phyloP scores from a whole-genome alignment of 2,329 filamentous ascomycete species.

The Aspergillus proliferans region DNA sequence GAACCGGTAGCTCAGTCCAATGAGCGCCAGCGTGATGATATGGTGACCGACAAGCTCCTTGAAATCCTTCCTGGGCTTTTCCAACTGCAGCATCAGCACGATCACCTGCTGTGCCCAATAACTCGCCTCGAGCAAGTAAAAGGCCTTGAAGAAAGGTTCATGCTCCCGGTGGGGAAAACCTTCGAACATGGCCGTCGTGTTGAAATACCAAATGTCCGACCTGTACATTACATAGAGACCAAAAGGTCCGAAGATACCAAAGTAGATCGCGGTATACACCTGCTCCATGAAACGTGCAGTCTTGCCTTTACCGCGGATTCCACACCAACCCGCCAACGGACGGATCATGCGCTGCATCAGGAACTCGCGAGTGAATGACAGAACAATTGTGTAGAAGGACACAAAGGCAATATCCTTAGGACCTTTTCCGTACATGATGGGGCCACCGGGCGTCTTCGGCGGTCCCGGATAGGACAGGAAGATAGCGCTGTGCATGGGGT shows the following conservation, averaged over 20 bases:
- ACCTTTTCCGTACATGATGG: slow-evolving; percentile 80
- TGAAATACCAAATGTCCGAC: slow-evolving; percentile 95
- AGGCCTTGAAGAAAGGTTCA: slow-evolving; percentile 80
- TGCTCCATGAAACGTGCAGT: slow-evolving; percentile 94
- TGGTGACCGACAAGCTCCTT: slow-evolving; percentile 89
- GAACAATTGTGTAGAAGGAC: slow-evolving; percentile 77
- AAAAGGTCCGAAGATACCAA: slow-evolving; percentile 71
- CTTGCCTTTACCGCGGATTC: slow-evolving; percentile 67
- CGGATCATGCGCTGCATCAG: slow-evolving; percentile 86
- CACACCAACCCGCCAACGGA: slow-evolving; percentile 64
- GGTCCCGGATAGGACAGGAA: slow-evolving; percentile 83
- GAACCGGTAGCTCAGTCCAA: slow-evolving; percentile 83
- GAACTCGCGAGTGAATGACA: slow-evolving; percentile 92
- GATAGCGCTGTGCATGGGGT: slow-evolving; percentile 73
- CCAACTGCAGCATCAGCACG: slow-evolving; percentile 75
- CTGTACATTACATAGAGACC: slow-evolving; percentile 86
- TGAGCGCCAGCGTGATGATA: slow-evolving; percentile 78
- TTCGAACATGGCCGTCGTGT: slow-evolving; percentile 85
- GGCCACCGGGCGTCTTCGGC: slow-evolving; percentile 41
- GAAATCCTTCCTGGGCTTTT: slow-evolving; percentile 93
- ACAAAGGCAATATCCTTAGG: slow-evolving; percentile 80
- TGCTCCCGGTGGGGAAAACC: slow-evolving; percentile 77
- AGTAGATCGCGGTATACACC: slow-evolving; percentile 89
- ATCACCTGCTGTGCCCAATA: slow-evolving; percentile 96
- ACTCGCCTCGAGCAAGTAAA: slow-evolving; percentile 88